Conservation (phyloP, 2,329 filamentous ascomycete genomes). For the Alternaria solani region DNA sequence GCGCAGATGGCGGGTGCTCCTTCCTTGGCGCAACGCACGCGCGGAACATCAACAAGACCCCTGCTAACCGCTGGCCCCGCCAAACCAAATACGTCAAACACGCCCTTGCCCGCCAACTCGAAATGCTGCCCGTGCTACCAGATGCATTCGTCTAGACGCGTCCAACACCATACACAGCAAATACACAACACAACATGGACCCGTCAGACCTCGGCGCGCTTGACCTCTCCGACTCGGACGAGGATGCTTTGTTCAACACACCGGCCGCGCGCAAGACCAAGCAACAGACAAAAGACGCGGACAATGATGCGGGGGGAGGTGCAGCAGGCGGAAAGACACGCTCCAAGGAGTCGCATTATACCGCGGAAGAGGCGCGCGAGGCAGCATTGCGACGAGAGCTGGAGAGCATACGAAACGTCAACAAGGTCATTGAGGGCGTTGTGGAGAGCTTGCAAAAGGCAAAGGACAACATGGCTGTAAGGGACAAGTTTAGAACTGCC, state of each 20-base stretch:
- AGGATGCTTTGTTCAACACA: conserved; percentile 64
- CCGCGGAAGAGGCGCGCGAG: conserved; percentile 74
- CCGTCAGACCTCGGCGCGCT: conserved; percentile 61
- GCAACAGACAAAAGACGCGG: conserved; percentile 47
- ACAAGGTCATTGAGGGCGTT: conserved; percentile 83
- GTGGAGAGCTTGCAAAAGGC: conserved; percentile 75
- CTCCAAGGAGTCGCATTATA: conserved; percentile 62
- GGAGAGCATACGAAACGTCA: conserved; percentile 83
- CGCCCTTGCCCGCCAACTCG: conserved; percentile 19
- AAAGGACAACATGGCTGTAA: conserved; percentile 78
- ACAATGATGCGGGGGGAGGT: conserved; percentile 52
- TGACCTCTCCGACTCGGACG: conserved; percentile 64
- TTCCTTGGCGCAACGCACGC: conserved; percentile 11
- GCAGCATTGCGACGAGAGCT: conserved; percentile 79
- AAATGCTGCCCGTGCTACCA: conserved; percentile 1
- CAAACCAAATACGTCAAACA: conserved; percentile 41
- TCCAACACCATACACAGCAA: neutral
- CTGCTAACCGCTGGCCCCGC: conserved; percentile 19
- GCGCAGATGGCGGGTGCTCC: conserved; percentile 30
- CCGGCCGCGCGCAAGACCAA: conserved; percentile 56
- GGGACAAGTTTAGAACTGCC: conserved; percentile 26
- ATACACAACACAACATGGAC: conserved; percentile 29
- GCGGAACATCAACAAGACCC: conserved; percentile 22
- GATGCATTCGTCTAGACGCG: neutral
- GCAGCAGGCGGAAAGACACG: conserved; percentile 50